Base-by-base conservation (phyloP, 2,329 filamentous ascomycete genomes). In the Herpotrichia juniperi region DNA sequence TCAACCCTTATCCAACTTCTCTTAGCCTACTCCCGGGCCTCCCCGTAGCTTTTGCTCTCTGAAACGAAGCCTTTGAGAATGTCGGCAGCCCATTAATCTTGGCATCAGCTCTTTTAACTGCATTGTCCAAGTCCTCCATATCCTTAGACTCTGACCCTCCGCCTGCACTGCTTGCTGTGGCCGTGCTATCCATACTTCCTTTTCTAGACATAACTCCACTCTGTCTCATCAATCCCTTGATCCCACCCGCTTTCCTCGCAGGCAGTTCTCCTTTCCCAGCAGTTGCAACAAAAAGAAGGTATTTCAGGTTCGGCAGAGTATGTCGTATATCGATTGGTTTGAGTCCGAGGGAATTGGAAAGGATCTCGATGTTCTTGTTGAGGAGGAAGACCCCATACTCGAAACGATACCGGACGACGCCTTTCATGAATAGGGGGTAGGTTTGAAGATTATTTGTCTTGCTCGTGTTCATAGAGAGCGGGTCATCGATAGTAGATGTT, bases 301-400 rank as follows among this genome's bases (percentile, higher is more conserved):
- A 97, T 71, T 96, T 96, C 9, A 99, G 79, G 67, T 99, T 99
- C 1, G 93, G 92, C 6, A 97, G 77, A 0, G 93, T 96, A 62
- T 97, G 91, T 4, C 94, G 84, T 16, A 97, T 91, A 66, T 99
- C 94, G 57, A 97, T 83, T 1, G 96, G 87, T 42, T 88, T 87
- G 11, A 97, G 78, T 0, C 88, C 88, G 59, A 92, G 87, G 1
- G 78, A 76, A 53, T 80, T 83, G 17, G 75, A 75, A 10, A 89
- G 69, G 42, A 87, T 79, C 62, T 97, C 93, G 50, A 99, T 93
- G 67, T 97, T 81, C 75, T 97, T 97, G 77, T 97, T 97, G 12
- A 99, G 82, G n/a, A 97, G 78, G 65, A 97, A 99, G 69, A 96
- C 94, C 10, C 82, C 94, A 71, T 97, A 99, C 64, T 97, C 93